Evolutionary conservation across 495 filamentous ascomycete species (phyloP), one percentile per base, ranked within the genome.

Genomic region (Penicillium coffeae): DNA sequence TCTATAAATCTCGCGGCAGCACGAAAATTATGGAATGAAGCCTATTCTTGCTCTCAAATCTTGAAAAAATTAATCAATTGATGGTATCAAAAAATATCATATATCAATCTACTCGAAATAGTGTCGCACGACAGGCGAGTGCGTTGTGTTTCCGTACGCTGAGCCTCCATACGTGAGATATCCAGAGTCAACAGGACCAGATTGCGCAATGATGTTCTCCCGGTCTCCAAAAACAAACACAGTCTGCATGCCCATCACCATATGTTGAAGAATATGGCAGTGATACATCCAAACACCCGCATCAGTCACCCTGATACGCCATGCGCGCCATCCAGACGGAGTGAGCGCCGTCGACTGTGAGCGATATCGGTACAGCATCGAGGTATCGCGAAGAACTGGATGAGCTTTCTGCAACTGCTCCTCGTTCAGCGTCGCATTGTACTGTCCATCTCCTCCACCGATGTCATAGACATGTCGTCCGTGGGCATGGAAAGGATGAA

Each of bases 241-340:
- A 0, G 71, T 75, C 48, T 79, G 72, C 78, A 80, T 71, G 50
- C 74, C 74, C 72, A 77, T 73, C 14, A 76, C 49, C 70, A 80
- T 78, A 59, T 81, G 76, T 52, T 75, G 74, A 43, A 78, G 59
- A 32, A 78, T 74, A 62, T 85, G 82, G 51, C 81, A 85, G 60
- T 85, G 82, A 19, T 82, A 61, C 75, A 83, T 79, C 81, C 81
- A 84, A 13, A 80, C 79, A 2, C 80, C 79, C 2, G 79, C 64
- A 45, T 79, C 58, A 0, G 58, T 68, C 12, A 80, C 66, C 20
- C 74, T 63, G 12, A 80, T 56, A 21, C 81, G 62, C 79, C 80
- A 83, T 2, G 76, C 81, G 21, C 80, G 60, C 82, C 81, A 85
- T 2, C 80, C 80, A 15, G 69, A 64, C 13, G 66, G 69, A 37